phyloP scores from a whole-genome alignment of 2,329 filamentous ascomycete genomes.

The Pyrenochaeta sp. region DNA sequence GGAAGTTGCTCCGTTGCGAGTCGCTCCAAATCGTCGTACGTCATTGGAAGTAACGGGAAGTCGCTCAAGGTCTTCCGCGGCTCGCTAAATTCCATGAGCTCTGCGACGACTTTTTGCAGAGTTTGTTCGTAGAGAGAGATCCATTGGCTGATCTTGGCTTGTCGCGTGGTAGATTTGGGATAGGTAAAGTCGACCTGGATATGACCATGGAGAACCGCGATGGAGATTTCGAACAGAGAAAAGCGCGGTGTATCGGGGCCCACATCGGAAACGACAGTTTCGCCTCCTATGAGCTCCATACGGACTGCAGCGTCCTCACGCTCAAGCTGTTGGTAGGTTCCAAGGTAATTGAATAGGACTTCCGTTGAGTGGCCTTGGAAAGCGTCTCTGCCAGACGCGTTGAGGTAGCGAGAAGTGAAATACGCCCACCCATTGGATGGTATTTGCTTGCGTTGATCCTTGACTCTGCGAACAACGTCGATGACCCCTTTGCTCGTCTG shows the following conservation, averaged over 20 bases:
- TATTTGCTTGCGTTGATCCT: slow-evolving; percentile 58
- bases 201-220: no score
- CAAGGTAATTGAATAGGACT: slow-evolving; percentile 64
- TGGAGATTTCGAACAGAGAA: no score
- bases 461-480: slow-evolving; percentile 33
- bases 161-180: no score
- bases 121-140: slow-evolving; percentile 8
- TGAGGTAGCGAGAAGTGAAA: slow-evolving; percentile 47
- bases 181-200: no score
- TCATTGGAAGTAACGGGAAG: slow-evolving; percentile 21
- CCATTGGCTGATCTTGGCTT: slow-evolving; percentile 12
- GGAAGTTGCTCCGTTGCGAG: slow-evolving; percentile 14
- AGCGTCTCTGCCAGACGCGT: slow-evolving; percentile 5
- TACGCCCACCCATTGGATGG: slow-evolving; percentile 56
- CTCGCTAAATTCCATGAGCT: slow-evolving; percentile 8
- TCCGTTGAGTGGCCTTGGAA: slow-evolving; percentile 60
- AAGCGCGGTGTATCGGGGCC: slow-evolving; percentile 4
- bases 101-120: slow-evolving; percentile 6
- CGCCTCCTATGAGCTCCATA: no score
- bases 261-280: slow-evolving; percentile 5
- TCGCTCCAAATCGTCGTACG: slow-evolving; percentile 21
- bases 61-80: slow-evolving; percentile 20
- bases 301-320: slow-evolving; percentile 46
- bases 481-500: slow-evolving; percentile 50
- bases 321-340: slow-evolving; percentile 58